Conservation (phyloP, 2,329 filamentous ascomycete genomes). For the Eutypa lata region DNA sequence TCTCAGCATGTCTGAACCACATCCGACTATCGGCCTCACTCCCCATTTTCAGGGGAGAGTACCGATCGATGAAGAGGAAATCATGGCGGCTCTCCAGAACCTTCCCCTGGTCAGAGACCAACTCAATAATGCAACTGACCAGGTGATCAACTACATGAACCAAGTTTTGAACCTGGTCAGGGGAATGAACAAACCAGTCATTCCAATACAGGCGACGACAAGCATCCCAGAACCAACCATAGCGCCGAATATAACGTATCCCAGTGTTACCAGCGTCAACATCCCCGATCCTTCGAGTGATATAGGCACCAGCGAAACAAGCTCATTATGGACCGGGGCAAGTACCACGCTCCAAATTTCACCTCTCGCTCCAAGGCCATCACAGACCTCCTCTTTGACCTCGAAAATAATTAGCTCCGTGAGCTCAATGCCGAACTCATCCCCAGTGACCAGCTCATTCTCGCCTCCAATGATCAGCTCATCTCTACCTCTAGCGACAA, state of each 20-base stretch:
- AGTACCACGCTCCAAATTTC: not conserved
- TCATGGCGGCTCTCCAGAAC: not conserved
- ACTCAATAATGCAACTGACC: slow-evolving; percentile 5
- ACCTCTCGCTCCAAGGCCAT: not conserved
- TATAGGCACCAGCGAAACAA: not conserved
- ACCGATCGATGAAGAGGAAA: not conserved
- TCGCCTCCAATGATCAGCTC: not conserved
- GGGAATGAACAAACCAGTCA: not conserved
- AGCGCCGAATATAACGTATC: not conserved
- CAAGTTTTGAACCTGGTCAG: slow-evolving; percentile 1
- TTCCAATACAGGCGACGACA: not conserved
- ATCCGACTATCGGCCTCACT: not conserved
- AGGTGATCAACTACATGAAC: slow-evolving; percentile 5
- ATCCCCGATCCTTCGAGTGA: not conserved
- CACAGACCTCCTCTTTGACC: not conserved
- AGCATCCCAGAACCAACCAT: not conserved
- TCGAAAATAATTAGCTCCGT: not conserved
- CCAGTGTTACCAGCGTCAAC: not conserved
- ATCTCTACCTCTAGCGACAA: slow-evolving; percentile 1
- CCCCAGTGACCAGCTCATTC: no score
- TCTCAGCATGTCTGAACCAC: not conserved
- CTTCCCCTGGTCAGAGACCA: not conserved
- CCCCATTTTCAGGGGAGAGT: not conserved
- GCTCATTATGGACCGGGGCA: not conserved
- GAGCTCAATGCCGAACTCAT: not conserved